Base-by-base conservation (phyloP, 768 basidiomycete genomes). In the Leucocoprinus sp. region DNA sequence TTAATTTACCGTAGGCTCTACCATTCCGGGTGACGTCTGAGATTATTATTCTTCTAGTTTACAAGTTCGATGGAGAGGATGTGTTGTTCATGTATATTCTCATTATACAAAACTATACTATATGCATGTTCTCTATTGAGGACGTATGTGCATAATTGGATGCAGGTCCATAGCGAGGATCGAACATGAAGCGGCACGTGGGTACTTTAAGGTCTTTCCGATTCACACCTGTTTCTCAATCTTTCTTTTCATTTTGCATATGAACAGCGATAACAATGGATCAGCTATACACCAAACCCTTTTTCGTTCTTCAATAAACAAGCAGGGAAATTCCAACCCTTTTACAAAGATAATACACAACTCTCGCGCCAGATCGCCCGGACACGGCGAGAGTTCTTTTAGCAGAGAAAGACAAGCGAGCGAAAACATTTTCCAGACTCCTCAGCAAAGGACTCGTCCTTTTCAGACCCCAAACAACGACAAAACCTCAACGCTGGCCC, bases 231-330 rank as follows among this genome's bases (percentile, higher is more conserved):
- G n/a, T n/a, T 6, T 42, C 21, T 35, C 8, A 17, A 42, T 31
- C 19, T 8, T 18, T 19, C 22, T n/a, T n/a, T n/a, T 18, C 22
- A 28, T 28, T 26, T 42, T 36, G 31, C 11, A 12, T 29, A 48
- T 48, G 46, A 28, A 42, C 39, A 27, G 37, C 46, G 29, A 42
- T 18, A 29, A 40, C 31, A 28, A 27, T 48, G 46, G 42, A 27
- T 26, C 15, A 14, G 14, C 22, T 38, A 26, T 17, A 4, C 17
- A 29, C n/a, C 28, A n/a, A n/a, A n/a, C n/a, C n/a, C 31, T 15
- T 17, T n/a, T 8, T 8, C n/a, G 8, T 39, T 26, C 39, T 15
- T 3, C 39, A 17, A 2, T 28, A 24, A 18, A 12, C 17, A 7
- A 21, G 2, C n/a, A 36, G 14, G 26, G 6, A 11, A 36, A 24